Evolutionary conservation across 192 early-diverging fungal species (phyloP), one percentile per base, ranked within the genome.

Genomic region (Coemansia sp.): DNA sequence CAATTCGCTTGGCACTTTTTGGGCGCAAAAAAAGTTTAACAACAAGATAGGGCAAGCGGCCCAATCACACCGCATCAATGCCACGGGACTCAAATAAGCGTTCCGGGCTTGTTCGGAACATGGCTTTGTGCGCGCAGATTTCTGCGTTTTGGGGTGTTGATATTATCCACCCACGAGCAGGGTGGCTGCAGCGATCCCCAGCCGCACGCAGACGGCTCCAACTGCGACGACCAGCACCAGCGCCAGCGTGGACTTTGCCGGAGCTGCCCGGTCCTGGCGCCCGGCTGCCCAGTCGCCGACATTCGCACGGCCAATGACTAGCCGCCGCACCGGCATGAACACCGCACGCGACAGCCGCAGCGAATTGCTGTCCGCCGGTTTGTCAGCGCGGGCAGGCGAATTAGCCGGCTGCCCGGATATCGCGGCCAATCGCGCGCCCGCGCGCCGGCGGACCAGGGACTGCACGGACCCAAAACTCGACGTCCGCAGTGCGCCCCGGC

Each of bases 321-420:
- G 38, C 11, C 66, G 73, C 3, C 73, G 62, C 51, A 70, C 51
- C 6, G 73, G 73, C 38, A 76, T 53, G 38, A 65, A 62, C 31
- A 55, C 51, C 40, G 73, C 67, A 60, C 55, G 36, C 34, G 25
- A 35, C 21, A 17, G 10, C 53, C 19, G 25, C 23, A 23, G 36
- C 15, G 19, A 43, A 44, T 20, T 30, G 12, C 5, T n/a, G 5
- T 25, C 43, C n/a, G 50, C 12, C n/a, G 11, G 25, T 32, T 31
- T 45, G 12, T n/a, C 38, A 15, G 40, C 49, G 27, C 3, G 4
- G 4, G 26, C 15, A 8, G 27, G 26, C 36, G 28, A 11, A 14
- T 3, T 26, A 23, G 8, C 12, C 22, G 43, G 43, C 22, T 23
- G 43, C 43, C 34, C 27, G 31, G 41, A 38, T 21, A 15, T 25